Percentiles rank a stretch among this genome's conserved stretches.
Evolutionary conservation across 371 early-diverging fungal species (phyloP).

Genomic region (Nematocida ironsii): DNA sequence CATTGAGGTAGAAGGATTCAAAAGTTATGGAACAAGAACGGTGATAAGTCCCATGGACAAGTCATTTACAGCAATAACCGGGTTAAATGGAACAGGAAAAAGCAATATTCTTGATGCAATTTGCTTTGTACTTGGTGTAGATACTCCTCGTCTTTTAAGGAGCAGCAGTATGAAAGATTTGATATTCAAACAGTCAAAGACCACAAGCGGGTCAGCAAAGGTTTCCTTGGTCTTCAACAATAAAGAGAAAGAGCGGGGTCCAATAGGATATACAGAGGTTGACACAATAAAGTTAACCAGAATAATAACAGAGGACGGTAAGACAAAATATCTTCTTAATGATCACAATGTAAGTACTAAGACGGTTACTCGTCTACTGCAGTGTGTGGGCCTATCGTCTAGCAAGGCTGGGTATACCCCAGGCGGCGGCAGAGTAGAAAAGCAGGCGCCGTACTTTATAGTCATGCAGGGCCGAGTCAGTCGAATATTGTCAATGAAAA

Average conservation of each 20-base stretch:
- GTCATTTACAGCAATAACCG: conserved; percentile 93
- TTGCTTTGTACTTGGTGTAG: conserved; percentile 86
- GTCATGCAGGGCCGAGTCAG: conserved; percentile 56
- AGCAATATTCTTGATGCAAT: conserved; percentile 97
- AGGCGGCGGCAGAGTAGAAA: conserved; percentile 82
- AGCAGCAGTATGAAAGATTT: conserved; percentile 86
- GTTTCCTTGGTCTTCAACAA: conserved; percentile 45
- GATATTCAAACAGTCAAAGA: conserved; percentile 88
- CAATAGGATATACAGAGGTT: conserved; percentile 37
- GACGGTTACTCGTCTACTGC: conserved; percentile 86
- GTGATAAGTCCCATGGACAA: conserved; percentile 61
- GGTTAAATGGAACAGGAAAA: conserved; percentile 97
- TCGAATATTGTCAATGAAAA: conserved; percentile 42
- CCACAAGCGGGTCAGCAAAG: conserved; percentile 17
- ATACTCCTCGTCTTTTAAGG: conserved; percentile 74
- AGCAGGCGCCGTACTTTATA: conserved; percentile 71
- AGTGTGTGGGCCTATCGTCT: conserved; percentile 71
- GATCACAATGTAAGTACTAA: conserved; percentile 83
- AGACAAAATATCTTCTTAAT: conserved; percentile 72
- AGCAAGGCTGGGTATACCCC: conserved; percentile 77
- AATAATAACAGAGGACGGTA: conserved; percentile 56
- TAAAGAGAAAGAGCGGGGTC: conserved; percentile 32
- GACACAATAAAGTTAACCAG: conserved; percentile 29
- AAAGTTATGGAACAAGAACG: conserved; percentile 66
- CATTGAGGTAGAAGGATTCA: conserved; percentile 69